Base-by-base conservation (phyloP, 139 green algal species). In the Chlamydomonas schloesseri region DNA sequence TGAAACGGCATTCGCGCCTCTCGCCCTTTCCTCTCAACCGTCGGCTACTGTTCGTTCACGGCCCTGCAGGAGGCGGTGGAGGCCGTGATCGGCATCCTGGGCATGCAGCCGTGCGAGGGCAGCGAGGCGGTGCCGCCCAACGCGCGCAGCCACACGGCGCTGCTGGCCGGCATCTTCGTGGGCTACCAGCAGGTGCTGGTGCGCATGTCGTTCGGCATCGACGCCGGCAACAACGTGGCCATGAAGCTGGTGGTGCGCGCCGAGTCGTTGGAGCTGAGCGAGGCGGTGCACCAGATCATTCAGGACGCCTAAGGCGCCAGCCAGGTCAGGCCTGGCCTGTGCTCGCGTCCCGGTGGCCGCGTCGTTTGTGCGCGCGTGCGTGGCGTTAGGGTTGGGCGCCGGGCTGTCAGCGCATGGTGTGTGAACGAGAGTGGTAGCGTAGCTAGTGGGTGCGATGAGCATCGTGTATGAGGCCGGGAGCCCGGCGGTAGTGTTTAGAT, bases 241-340 rank as follows among this genome's bases (percentile, higher is more conserved):
- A 99, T 99, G 97, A 99, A 99, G 92, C 89, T 99, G 33, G 93
- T 96, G 46, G 96, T 94, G n/a, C 91, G 98, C 33, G 93, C 93
- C 34, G 95, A 98, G 53, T 82, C 83, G 11, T 37, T 71, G 17
- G 94, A 95, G 13, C 86, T 96, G 15, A 89, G 79, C 31, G 95
- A 99, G 34, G 88, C 95, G 5, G 91, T 99, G 28, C 97, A 99
- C 90, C 83, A 92, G 23, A 98, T 99, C 76, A 98, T 99, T 71
- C 92, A 96, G 89, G 92, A 96, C 42, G 95, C 94, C 0, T 97
- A 60, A 87, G n/a, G 14, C 11, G 4, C 23, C n/a, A n/a, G n/a
- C n/a, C n/a, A n/a, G n/a, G n/a, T 77, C 42, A 8, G 42, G 42
- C 42, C 42, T 50, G 5, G 42, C 42, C 42, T 77, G 26, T 17